Conservation (phyloP, 2,329 filamentous ascomycete genomes). For the Ramularia endophylla region DNA sequence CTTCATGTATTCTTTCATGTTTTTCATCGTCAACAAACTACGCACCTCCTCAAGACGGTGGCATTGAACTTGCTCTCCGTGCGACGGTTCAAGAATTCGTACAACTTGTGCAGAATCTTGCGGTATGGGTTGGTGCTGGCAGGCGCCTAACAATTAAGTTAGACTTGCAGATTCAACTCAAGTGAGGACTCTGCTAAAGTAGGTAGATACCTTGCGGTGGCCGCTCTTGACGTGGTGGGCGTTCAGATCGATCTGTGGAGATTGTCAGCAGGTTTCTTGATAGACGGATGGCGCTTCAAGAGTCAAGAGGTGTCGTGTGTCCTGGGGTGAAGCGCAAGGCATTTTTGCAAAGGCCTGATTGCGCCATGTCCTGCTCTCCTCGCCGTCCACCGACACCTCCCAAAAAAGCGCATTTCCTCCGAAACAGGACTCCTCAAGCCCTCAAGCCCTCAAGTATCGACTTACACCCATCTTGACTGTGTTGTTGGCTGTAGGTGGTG, state of each 20-base stretch:
- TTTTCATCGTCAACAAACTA: too few species aligned
- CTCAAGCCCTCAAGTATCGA: not conserved
- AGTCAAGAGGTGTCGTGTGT: not conserved
- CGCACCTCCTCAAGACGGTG: constrained; percentile 69
- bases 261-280: constrained; percentile 3
- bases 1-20: too few species aligned
- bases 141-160: constrained; percentile 55
- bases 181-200: constrained; percentile 12
- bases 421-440: not conserved
- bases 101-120: constrained; percentile 48
- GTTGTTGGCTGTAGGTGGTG: constrained; percentile 12
- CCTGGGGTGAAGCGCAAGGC: not conserved
- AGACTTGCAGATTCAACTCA: constrained; percentile 21
- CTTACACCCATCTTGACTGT: constrained; percentile 18
- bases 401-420: not conserved
- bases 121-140: constrained; percentile 56
- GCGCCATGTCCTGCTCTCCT: not conserved
- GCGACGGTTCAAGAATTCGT: constrained; percentile 47
- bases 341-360: not conserved
- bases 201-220: constrained; percentile 25
- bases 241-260: constrained; percentile 17
- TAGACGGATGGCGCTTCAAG: not conserved
- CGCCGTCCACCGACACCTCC: not conserved
- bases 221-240: constrained; percentile 23
- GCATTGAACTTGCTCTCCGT: constrained; percentile 99